Percentiles rank a stretch among this genome's conserved stretches.
Conservation (phyloP, 441 rosid species). For the Croton laevigatus region DNA sequence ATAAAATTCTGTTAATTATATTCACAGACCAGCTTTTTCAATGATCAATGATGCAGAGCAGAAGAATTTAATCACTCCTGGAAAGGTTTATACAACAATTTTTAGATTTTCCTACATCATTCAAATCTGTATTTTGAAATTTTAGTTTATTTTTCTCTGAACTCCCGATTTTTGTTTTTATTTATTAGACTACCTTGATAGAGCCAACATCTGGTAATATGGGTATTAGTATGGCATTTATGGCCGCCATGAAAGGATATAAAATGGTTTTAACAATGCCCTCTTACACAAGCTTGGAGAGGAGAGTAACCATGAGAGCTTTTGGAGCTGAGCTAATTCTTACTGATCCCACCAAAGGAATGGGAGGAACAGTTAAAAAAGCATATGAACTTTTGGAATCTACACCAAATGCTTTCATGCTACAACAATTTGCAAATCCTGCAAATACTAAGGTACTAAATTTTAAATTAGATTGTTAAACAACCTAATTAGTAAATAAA, state of each 20-base stretch:
- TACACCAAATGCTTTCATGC: slow-evolving; percentile 73
- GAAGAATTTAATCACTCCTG: slow-evolving; percentile 65
- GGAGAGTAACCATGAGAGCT: slow-evolving; percentile 87
- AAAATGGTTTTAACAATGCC: slow-evolving; percentile 90
- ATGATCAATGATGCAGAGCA: slow-evolving; percentile 79
- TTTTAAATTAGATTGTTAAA: neutral
- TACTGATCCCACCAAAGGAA: slow-evolving; percentile 89
- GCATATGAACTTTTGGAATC: slow-evolving; percentile 69
- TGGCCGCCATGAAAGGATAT: slow-evolving; percentile 86
- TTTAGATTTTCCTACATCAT: neutral
- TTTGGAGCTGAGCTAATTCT: slow-evolving; percentile 86
- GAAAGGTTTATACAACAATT: slow-evolving; percentile 46
- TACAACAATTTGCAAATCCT: slow-evolving; percentile 84
- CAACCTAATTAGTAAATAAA: neutral
- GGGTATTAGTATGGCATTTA: slow-evolving; percentile 95
- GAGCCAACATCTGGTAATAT: slow-evolving; percentile 96
- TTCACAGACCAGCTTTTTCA: slow-evolving; percentile 69
- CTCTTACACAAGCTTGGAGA: slow-evolving; percentile 91
- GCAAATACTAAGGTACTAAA: slow-evolving; percentile 63
- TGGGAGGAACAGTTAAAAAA: slow-evolving; percentile 94
- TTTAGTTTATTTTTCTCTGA: neutral
- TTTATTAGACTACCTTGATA: slow-evolving; percentile 63
- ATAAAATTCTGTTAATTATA: slow-evolving; percentile 1
- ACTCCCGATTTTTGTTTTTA: neutral
- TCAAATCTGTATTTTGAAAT: neutral